Base-by-base conservation (phyloP, 2,329 filamentous ascomycete species). In the Ilyonectria destructans region DNA sequence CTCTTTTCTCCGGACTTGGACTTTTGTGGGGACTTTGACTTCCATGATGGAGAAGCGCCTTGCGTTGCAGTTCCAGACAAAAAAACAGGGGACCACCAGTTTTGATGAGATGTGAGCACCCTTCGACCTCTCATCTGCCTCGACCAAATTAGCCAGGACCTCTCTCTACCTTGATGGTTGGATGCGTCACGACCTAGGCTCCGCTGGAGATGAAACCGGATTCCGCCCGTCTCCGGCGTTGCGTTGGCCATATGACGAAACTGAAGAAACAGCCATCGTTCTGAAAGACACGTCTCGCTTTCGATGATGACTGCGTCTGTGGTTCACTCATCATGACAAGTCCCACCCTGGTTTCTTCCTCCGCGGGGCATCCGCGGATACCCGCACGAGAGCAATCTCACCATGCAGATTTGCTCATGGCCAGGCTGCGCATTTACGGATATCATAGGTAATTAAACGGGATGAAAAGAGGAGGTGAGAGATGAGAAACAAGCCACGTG, bases 301-400 rank as follows among this genome's bases (percentile, higher is more conserved):
- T 26, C 23, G 23, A 26, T 4, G 23, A 26, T 43, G 15, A n/a
- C 17, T 17, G 5, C 40, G 40, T n/a, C 8, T 17, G 40, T n/a
- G n/a, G 40, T 43, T 43, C 17, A 1, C n/a, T n/a, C 51, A 59
- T 59, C 57, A 59, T 59, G 43, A 49, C 57, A 59, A 59, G 57
- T 59, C 29, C 43, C n/a, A 10, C 26, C 29, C n/a, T 26, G 17
- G 23, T 26, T 19, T 29, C 15, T 33, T 12, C 10, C 19, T 54
- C 49, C 45, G 56, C 60, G 37, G 37, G 23, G 43, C 31, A n/a
- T 51, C 31, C 26, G 52, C 52, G 15, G 26, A 17, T 52, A 52
- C 40, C 35, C 29, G 31, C 31, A 23, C 31, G 21, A 57, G 21
- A 48, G 29, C 2, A 54, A 35, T 15, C 52, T 6, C 51, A 46